phyloP scores from a whole-genome alignment of 768 basidiomycete species.

The Mycena rebaudengoi region DNA sequence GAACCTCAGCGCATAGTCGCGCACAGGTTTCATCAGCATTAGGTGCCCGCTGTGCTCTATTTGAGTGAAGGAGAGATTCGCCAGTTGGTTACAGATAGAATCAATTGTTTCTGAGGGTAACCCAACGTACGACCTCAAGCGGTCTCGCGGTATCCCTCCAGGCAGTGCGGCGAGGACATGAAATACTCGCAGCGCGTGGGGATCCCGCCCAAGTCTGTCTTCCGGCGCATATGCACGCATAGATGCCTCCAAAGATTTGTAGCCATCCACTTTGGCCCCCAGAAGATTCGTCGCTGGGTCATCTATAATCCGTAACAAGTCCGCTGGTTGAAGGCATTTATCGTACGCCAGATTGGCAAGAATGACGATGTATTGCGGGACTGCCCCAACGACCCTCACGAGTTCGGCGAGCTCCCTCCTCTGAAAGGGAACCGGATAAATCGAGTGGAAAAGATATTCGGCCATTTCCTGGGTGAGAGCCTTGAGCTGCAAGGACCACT shows the following conservation, averaged over 20 bases:
- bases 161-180: constrained; percentile 3
- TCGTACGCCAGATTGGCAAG: constrained; percentile 10
- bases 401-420: constrained; percentile 1
- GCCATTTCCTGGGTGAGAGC: background rate
- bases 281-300: constrained; percentile 10
- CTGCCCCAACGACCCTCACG: background rate
- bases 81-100: constrained; percentile 3
- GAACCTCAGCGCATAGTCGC: constrained; percentile 3
- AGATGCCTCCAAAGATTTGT: constrained; percentile 4
- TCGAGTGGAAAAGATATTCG: constrained; percentile 6
- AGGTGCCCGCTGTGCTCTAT: background rate
- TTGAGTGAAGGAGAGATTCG: background rate
- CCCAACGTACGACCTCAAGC: constrained; percentile 3
- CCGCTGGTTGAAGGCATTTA: constrained; percentile 1
- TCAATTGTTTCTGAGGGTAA: constrained; percentile 2
- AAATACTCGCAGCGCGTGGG: constrained; percentile 2
- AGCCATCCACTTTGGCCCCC: background rate
- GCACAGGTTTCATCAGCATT: background rate
- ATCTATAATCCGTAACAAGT: background rate
- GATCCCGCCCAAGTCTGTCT: constrained; percentile 4
- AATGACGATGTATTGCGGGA: constrained; percentile 9
- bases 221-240: constrained; percentile 4
- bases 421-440: background rate
- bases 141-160: constrained; percentile 1
- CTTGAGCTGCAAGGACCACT: background rate